phyloP scores from a whole-genome alignment of 176 grass and related monocot species.

The Carex myosuroides region DNA sequence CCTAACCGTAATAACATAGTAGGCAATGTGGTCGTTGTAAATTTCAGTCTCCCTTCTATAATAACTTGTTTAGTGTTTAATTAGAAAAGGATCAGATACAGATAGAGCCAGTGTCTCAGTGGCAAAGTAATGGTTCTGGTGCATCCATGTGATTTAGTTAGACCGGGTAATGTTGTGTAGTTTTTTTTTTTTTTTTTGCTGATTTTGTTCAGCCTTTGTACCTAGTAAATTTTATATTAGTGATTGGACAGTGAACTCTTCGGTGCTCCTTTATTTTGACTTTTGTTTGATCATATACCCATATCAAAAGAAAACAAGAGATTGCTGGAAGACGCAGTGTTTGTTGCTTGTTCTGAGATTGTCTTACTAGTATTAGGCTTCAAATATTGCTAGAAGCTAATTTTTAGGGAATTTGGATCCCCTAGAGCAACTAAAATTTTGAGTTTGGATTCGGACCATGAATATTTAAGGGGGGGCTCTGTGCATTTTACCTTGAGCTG shows the following conservation, averaged over 20 bases:
- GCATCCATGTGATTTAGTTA: slow-evolving; percentile 2
- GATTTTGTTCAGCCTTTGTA: slow-evolving; percentile 12
- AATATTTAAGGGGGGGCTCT: too few species aligned
- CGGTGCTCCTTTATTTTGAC: background rate
- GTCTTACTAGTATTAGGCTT: background rate
- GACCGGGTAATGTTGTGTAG: slow-evolving; percentile 4
- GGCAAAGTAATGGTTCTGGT: background rate
- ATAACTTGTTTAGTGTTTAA: background rate
- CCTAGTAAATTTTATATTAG: slow-evolving; percentile 13
- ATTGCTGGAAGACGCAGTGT: background rate
- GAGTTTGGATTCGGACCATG: too few species aligned
- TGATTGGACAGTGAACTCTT: background rate
- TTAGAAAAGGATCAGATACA: background rate
- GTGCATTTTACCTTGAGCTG: too few species aligned
- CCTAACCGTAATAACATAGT: slow-evolving; percentile 16
- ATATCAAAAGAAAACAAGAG: background rate
- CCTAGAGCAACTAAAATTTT: too few species aligned
- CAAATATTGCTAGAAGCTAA: background rate
- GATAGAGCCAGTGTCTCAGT: background rate
- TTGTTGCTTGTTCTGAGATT: background rate
- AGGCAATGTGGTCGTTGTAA: slow-evolving; percentile 15
- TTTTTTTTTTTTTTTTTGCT: background rate
- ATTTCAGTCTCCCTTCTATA: slow-evolving; percentile 6
- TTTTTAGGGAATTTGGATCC: too few species aligned
- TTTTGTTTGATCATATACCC: background rate